Percentiles rank a stretch among this genome's conserved stretches.
Conservation (phyloP, 306 rosid genomes). For the Sicyos edulis region DNA sequence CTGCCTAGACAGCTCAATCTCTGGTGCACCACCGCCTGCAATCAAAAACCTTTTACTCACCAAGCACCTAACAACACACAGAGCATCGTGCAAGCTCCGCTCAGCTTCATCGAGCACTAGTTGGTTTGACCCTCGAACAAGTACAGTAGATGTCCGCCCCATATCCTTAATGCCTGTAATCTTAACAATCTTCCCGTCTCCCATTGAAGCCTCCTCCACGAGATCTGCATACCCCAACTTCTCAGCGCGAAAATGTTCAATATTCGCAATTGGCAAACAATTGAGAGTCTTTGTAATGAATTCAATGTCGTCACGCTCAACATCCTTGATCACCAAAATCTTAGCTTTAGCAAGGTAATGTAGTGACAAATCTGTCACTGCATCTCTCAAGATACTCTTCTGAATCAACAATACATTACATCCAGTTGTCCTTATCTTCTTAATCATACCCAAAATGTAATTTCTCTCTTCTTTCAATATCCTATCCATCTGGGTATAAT, state of each 20-base stretch:
- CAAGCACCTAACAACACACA: constrained; percentile 94
- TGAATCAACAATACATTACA: constrained; percentile 90
- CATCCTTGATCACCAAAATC: constrained; percentile 95
- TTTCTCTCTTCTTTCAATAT: constrained; percentile 89
- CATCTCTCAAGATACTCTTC: constrained; percentile 91
- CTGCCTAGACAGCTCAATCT: constrained; percentile 93
- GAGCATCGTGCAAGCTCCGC: constrained; percentile 89
- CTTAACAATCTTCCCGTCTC: constrained; percentile 91
- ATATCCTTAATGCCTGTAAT: constrained; percentile 84
- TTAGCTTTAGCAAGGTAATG: constrained; percentile 94
- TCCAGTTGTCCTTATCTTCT: constrained; percentile 81
- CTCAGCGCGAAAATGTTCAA: constrained; percentile 83
- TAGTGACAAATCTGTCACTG: constrained; percentile 85
- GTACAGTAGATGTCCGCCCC: constrained; percentile 85
- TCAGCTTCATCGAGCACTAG: constrained; percentile 90
- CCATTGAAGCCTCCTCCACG: constrained; percentile 83
- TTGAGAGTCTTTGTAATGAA: constrained; percentile 89
- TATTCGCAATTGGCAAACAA: constrained; percentile 87
- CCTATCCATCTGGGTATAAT: constrained; percentile 96
- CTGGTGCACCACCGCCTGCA: constrained; percentile 97
- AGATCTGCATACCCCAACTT: constrained; percentile 88
- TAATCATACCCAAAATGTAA: constrained; percentile 84
- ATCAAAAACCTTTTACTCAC: constrained; percentile 84
- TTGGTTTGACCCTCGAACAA: constrained; percentile 85
- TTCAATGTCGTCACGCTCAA: constrained; percentile 93